Conservation (phyloP, 495 filamentous ascomycete genomes). For the Penicillium flavigenum region DNA sequence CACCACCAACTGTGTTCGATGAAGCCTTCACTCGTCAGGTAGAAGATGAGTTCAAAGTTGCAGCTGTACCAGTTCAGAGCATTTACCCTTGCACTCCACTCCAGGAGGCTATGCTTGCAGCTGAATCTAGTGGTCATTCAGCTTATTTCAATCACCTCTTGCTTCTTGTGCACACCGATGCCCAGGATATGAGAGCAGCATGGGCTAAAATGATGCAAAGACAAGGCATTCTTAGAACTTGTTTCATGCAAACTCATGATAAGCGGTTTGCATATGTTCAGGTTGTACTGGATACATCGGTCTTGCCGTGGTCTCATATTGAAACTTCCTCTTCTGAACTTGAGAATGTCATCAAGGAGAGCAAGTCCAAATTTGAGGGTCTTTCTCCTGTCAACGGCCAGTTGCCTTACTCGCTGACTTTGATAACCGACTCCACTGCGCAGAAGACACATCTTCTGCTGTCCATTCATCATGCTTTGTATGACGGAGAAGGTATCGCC, state of each 20-base stretch:
- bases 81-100: slow-evolving; percentile 78
- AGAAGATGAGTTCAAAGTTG: slow-evolving; percentile 17
- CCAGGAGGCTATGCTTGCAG: slow-evolving; percentile 76
- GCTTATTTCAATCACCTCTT: slow-evolving; percentile 58
- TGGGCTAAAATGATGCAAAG: slow-evolving; percentile 54
- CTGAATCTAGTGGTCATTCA: slow-evolving; percentile 36
- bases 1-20: slow-evolving; percentile 13
- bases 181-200: slow-evolving; percentile 37
- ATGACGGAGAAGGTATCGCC: slow-evolving; percentile 72
- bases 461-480: slow-evolving; percentile 77
- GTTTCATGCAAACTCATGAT: slow-evolving; percentile 56
- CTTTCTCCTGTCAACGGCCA: slow-evolving; percentile 22
- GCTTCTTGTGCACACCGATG: slow-evolving; percentile 45
- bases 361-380: slow-evolving; percentile 26
- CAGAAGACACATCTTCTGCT: slow-evolving; percentile 44
- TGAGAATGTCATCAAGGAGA: slow-evolving; percentile 18
- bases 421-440: slow-evolving; percentile 16
- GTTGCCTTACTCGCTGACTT: slow-evolving; percentile 33
- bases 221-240: slow-evolving; percentile 64
- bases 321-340: slow-evolving; percentile 20
- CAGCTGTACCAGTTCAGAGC: slow-evolving; percentile 42
- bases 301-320: slow-evolving; percentile 25
- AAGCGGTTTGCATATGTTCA: slow-evolving; percentile 55
- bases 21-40: slow-evolving; percentile 14
- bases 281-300: slow-evolving; percentile 45